Conservation (phyloP, 805 yeast species). For the Metschnikowia cerradonensis region DNA sequence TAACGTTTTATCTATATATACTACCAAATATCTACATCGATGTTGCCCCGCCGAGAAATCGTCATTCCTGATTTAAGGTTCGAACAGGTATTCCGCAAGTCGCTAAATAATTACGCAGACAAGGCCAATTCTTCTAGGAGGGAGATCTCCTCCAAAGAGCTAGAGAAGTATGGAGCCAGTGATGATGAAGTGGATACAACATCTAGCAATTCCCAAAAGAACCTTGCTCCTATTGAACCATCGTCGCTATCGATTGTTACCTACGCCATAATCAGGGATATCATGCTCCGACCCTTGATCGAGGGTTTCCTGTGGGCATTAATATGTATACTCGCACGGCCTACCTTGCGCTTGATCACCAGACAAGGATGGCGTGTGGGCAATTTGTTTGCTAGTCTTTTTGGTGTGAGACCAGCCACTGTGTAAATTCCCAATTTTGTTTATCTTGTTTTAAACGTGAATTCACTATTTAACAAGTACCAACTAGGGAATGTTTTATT, state of each 20-base stretch:
- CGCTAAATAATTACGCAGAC: constrained; percentile 29
- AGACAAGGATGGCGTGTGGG: constrained; percentile 13
- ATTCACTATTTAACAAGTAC: not conserved
- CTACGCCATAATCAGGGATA: constrained; percentile 49
- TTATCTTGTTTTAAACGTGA: not conserved
- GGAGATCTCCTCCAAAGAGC: constrained; percentile 18
- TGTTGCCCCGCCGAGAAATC: constrained; percentile 7
- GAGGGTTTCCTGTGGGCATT: constrained; percentile 46
- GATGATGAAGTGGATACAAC: not conserved
- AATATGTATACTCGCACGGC: constrained; percentile 11
- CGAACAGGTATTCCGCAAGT: constrained; percentile 52
- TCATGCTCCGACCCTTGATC: constrained; percentile 49
- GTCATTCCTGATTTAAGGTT: constrained; percentile 62
- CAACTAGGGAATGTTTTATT: not conserved
- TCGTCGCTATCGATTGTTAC: constrained; percentile 43
- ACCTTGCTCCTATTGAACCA: constrained; percentile 30
- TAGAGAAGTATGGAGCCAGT: constrained; percentile 11
- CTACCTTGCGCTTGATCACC: constrained; percentile 11
- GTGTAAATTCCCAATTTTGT: not conserved
- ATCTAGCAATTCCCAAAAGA: too few species aligned
- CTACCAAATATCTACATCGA: not conserved
- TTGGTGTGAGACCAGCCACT: constrained; percentile 5
- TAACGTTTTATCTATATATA: too few species aligned
- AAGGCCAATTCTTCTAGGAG: constrained; percentile 7
- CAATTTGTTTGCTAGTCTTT: constrained; percentile 8